These are phyloP conservation scores for Brassica rapa DNA, from an alignment of 345 rosid species.

Conservation along the genomic window DNA sequence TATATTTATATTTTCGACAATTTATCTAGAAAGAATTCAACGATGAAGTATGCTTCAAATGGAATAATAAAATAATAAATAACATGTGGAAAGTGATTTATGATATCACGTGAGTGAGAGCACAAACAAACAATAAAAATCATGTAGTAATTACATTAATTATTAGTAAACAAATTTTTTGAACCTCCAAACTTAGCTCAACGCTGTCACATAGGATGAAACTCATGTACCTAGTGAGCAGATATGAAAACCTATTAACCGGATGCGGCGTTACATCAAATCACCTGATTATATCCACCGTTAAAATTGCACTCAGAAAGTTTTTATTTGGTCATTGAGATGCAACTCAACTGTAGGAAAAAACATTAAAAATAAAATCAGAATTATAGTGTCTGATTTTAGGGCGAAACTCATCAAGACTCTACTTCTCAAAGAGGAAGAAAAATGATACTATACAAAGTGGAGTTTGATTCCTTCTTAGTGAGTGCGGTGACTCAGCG, in stretches of 20 bases:
- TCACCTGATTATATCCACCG: neutral
- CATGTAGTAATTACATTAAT: too few relatives aligned
- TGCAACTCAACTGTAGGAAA: neutral
- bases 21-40: too few relatives aligned
- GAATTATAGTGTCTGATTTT: neutral
- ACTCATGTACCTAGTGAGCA: too few relatives aligned
- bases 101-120: too few relatives aligned
- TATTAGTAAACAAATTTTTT: too few relatives aligned
- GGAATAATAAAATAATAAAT: too few relatives aligned
- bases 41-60: too few relatives aligned
- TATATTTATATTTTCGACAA: too few relatives aligned
- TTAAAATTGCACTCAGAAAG: neutral
- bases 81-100: too few relatives aligned
- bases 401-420: neutral
- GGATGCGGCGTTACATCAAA: neutral
- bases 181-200: too few relatives aligned
- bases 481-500: constrained; percentile 40
- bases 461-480: constrained; percentile 37
- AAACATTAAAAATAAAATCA: neutral
- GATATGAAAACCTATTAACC: neutral
- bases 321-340: neutral
- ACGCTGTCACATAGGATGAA: too few relatives aligned
- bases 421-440: neutral
- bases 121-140: too few relatives aligned
- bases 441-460: constrained; percentile 1